Conservation (phyloP, 768 basidiomycete species). For the Serpula lacrymans region DNA sequence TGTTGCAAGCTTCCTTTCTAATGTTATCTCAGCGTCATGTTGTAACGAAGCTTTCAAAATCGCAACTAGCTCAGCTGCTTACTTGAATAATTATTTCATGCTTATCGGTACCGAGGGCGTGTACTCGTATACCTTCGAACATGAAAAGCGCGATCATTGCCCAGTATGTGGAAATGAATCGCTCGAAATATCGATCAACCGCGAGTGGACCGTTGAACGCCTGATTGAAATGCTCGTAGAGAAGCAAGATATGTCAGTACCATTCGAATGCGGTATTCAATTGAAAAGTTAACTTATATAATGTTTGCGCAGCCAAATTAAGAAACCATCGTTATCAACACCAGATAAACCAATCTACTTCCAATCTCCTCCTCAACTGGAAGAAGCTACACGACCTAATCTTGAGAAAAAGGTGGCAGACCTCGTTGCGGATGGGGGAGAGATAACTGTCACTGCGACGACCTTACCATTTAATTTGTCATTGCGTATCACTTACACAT, state of each 20-base stretch:
- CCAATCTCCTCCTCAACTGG: slow-evolving; percentile 90
- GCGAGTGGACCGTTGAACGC: slow-evolving; percentile 76
- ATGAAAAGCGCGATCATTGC: slow-evolving; percentile 89
- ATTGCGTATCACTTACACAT: slow-evolving; percentile 57
- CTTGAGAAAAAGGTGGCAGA: slow-evolving; percentile 84
- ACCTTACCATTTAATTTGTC: slow-evolving; percentile 85
- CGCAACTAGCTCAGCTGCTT: slow-evolving; percentile 91
- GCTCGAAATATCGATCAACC: slow-evolving; percentile 65
- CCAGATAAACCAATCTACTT: slow-evolving; percentile 80
- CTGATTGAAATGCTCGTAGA: slow-evolving; percentile 87
- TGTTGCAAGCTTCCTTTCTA: not conserved
- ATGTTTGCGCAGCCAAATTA: slow-evolving; percentile 73
- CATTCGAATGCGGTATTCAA: not conserved
- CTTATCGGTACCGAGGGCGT: slow-evolving; percentile 94
- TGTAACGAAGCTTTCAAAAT: slow-evolving; percentile 99
- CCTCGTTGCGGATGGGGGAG: slow-evolving; percentile 70
- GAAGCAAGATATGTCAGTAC: slow-evolving; percentile 83
- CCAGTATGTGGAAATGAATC: slow-evolving; percentile 96
- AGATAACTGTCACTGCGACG: slow-evolving; percentile 85
- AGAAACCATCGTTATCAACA: slow-evolving; percentile 88
- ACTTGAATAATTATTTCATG: slow-evolving; percentile 98
- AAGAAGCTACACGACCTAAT: slow-evolving; percentile 87
- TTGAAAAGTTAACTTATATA: slow-evolving; percentile 7
- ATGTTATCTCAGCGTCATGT: slow-evolving; percentile 68
- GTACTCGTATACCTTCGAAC: slow-evolving; percentile 96